phyloP scores from a whole-genome alignment of 768 basidiomycete genomes.

The Lentinula guzmanii region DNA sequence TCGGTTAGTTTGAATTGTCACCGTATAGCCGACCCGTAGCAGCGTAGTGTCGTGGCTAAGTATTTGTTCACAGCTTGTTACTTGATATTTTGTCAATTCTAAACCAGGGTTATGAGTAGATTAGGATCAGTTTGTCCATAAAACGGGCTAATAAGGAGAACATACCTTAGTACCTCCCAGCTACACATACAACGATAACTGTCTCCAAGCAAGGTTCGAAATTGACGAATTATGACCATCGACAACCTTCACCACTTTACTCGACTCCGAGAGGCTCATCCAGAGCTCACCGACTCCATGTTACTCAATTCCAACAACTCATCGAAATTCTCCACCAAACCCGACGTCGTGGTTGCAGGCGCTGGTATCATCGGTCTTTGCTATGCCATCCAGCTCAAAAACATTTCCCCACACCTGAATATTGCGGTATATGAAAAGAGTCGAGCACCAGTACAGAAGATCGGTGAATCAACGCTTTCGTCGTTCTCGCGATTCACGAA shows the following conservation, averaged over 20 bases:
- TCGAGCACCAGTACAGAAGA: slow-evolving; percentile 4
- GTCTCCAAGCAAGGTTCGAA: background rate
- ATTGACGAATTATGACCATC: background rate
- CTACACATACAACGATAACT: too few species aligned
- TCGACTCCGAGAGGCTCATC: background rate
- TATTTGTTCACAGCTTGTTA: too few species aligned
- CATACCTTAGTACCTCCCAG: too few species aligned
- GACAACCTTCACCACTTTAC: background rate
- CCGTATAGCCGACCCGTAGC: too few species aligned
- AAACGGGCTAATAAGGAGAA: too few species aligned
- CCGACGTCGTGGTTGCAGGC: slow-evolving; percentile 11
- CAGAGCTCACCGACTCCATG: background rate
- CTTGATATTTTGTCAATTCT: too few species aligned
- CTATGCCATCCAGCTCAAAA: slow-evolving; percentile 12
- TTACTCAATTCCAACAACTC: background rate
- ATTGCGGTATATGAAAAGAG: slow-evolving; percentile 12
- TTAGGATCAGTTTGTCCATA: too few species aligned
- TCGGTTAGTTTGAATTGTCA: too few species aligned
- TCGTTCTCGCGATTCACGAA: slow-evolving; percentile 9
- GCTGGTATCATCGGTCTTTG: slow-evolving; percentile 12
- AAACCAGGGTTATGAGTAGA: too few species aligned
- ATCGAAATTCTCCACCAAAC: background rate
- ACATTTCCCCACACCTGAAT: slow-evolving; percentile 8
- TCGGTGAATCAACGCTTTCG: slow-evolving; percentile 12
- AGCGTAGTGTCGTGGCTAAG: too few species aligned